Conservation (phyloP, 1,284 basidiomycete species). For the Caloboletus firmus region DNA sequence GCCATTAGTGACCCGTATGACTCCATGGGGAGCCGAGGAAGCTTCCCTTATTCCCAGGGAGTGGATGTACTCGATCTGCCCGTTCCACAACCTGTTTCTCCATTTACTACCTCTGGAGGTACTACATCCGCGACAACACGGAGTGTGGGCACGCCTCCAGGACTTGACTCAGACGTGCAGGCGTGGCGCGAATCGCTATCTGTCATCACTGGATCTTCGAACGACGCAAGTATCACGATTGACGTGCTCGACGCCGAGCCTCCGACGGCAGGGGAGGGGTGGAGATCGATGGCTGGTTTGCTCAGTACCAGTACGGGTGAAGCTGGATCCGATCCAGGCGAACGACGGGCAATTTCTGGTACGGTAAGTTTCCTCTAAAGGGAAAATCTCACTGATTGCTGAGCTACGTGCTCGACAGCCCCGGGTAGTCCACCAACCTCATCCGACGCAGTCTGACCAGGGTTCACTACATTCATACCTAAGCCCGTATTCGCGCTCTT, state of each 20-base stretch:
- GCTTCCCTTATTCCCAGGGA: conserved; percentile 23
- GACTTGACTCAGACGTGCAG: conserved; percentile 43
- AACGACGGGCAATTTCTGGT: conserved; percentile 59
- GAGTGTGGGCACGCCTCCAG: conserved; percentile 46
- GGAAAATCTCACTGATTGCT: conserved; percentile 13
- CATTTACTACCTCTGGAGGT: conserved; percentile 45
- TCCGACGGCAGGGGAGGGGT: conserved; percentile 53
- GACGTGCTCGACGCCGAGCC: conserved; percentile 67
- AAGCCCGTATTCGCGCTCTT: conserved; percentile 43
- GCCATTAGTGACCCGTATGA: conserved; percentile 33
- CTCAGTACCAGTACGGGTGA: conserved; percentile 26
- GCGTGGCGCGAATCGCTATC: conserved; percentile 47
- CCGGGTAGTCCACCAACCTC: conserved; percentile 43
- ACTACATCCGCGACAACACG: conserved; percentile 27
- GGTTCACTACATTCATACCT: conserved; percentile 61
- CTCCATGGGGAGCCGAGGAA: conserved; percentile 17
- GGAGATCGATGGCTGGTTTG: conserved; percentile 51
- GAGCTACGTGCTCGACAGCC: conserved; percentile 30
- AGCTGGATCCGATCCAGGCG: conserved; percentile 28
- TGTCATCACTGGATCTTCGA: conserved; percentile 36
- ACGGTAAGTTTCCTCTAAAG: conserved; percentile 41
- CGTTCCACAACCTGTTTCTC: conserved; percentile 51
- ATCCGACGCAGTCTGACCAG: conserved; percentile 49
- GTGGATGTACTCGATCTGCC: conserved; percentile 64
- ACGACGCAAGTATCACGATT: conserved; percentile 42